Percentiles rank a stretch among this genome's conserved stretches.
Conservation (phyloP, 108 stramenopile species). For the Mediolabrus comicus region DNA sequence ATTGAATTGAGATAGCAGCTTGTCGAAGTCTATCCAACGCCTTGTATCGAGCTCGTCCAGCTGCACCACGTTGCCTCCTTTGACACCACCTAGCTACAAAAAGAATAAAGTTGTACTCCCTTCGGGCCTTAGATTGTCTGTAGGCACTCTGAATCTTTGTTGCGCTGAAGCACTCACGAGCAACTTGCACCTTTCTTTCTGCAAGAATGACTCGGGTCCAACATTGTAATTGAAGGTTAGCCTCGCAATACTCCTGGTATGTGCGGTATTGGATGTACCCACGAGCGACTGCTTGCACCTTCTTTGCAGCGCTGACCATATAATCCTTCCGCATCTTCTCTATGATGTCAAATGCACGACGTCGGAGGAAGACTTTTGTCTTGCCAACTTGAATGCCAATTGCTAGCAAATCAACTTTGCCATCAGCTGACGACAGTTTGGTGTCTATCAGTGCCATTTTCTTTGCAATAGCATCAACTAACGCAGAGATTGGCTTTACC, state of each 20-base stretch:
- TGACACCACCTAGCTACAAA: slow-evolving; percentile 44
- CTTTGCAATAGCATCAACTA: slow-evolving; percentile 39
- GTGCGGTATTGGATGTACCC: slow-evolving; percentile 24
- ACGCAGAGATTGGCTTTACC: slow-evolving; percentile 47
- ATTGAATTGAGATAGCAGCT: slow-evolving; percentile 31
- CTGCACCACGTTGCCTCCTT: slow-evolving; percentile 28
- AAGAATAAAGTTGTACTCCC: slow-evolving; percentile 8
- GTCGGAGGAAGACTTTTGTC: slow-evolving; percentile 68
- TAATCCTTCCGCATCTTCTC: slow-evolving; percentile 46
- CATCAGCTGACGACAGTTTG: neutral
- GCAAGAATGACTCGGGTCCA: slow-evolving; percentile 34
- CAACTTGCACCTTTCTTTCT: slow-evolving; percentile 18
- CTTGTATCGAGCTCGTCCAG: slow-evolving; percentile 27
- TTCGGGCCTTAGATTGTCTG: slow-evolving; percentile 13
- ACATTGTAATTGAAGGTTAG: slow-evolving; percentile 39
- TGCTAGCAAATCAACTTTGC: slow-evolving; percentile 17
- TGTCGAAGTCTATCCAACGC: slow-evolving; percentile 19
- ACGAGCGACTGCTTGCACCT: slow-evolving; percentile 50
- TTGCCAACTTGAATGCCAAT: slow-evolving; percentile 62
- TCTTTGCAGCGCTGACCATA: slow-evolving; percentile 35
- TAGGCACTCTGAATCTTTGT: slow-evolving; percentile 29
- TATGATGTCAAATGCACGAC: slow-evolving; percentile 56
- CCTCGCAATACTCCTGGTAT: slow-evolving; percentile 7
- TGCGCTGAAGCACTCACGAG: slow-evolving; percentile 24
- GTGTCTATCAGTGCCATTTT: slow-evolving; percentile 10